Conservation (phyloP, 768 basidiomycete genomes). For the Galerina sulciceps region DNA sequence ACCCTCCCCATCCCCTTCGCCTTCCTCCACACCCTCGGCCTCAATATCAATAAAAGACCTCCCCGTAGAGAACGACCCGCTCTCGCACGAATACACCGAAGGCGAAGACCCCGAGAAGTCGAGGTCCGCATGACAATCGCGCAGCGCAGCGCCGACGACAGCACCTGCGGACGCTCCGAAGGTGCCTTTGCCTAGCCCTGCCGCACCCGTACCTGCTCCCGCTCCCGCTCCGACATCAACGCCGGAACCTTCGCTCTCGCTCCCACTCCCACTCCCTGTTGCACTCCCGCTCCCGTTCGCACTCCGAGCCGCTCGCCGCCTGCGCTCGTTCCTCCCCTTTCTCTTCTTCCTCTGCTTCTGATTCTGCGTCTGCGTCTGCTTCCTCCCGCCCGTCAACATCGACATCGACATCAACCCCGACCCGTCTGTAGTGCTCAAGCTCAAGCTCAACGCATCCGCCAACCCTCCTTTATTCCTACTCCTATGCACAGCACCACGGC, state of each 20-base stretch:
- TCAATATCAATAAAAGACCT: no score
- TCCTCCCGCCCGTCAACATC: neutral
- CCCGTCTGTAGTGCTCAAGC: neutral
- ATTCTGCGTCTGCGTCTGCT: no score
- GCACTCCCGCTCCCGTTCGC: neutral
- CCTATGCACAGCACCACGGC: neutral
- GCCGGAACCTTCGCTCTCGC: neutral
- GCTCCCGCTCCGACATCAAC: neutral
- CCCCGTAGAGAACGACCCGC: neutral
- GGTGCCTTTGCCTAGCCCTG: neutral
- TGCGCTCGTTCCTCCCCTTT: neutral
- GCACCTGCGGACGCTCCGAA: neutral
- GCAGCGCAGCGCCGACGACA: neutral
- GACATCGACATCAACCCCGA: slow-evolving; percentile 4
- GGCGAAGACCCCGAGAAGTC: neutral
- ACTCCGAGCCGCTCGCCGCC: neutral
- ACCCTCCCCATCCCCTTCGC: no score
- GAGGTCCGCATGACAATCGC: neutral
- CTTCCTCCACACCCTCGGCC: no score
- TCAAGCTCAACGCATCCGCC: no score
- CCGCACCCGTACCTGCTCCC: no score
- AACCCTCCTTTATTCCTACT: neutral
- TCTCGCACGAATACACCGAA: slow-evolving; percentile 9
- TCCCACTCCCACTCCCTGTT: neutral
- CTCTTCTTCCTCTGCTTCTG: neutral